A percentile compares a stretch with the other conserved stretches of the same genome.
phyloP scores from a whole-genome alignment of 306 rosid species.

The Gynostemma pentaphyllum region DNA sequence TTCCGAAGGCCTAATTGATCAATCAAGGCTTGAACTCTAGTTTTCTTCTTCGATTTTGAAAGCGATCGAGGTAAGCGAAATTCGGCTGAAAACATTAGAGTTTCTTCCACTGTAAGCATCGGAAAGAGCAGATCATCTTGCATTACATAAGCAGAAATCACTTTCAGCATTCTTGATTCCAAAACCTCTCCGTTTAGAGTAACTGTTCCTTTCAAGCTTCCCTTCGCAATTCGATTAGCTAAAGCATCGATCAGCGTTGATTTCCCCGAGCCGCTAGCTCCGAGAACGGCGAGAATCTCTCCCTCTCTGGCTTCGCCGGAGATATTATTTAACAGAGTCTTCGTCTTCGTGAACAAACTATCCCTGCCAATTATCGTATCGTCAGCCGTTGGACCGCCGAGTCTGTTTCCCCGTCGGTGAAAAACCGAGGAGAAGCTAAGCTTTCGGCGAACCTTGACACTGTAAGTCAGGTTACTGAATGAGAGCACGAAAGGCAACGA shows the following conservation, averaged over 20 bases:
- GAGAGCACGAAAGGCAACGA: slow-evolving; percentile 64
- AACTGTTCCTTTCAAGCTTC: slow-evolving; percentile 66
- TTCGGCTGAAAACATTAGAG: slow-evolving; percentile 84
- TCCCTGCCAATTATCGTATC: slow-evolving; percentile 32
- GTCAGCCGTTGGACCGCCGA: slow-evolving; percentile 11
- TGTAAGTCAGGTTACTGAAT: slow-evolving; percentile 62
- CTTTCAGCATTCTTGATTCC: slow-evolving; percentile 64
- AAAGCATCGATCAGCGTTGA: slow-evolving; percentile 85
- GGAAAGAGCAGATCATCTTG: slow-evolving; percentile 93
- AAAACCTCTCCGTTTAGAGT: slow-evolving; percentile 66
- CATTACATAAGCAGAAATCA: slow-evolving; percentile 93
- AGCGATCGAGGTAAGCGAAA: slow-evolving; percentile 68
- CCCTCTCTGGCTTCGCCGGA: slow-evolving; percentile 92
- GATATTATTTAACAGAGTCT: slow-evolving; percentile 64
- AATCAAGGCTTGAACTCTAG: slow-evolving; percentile 63
- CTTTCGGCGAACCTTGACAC: slow-evolving; percentile 50
- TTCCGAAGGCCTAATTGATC: slow-evolving; percentile 85
- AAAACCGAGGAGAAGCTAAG: slow-evolving; percentile 22
- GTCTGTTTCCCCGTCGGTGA: neutral
- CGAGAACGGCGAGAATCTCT: slow-evolving; percentile 78
- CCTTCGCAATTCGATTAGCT: slow-evolving; percentile 79
- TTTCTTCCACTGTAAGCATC: slow-evolving; percentile 92
- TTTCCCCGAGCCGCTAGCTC: slow-evolving; percentile 93
- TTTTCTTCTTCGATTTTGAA: slow-evolving; percentile 65
- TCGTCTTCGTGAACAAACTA: slow-evolving; percentile 28